Evolutionary conservation across 352 stramenopile species (phyloP).

Genomic region (Lagenidium giganteum): DNA sequence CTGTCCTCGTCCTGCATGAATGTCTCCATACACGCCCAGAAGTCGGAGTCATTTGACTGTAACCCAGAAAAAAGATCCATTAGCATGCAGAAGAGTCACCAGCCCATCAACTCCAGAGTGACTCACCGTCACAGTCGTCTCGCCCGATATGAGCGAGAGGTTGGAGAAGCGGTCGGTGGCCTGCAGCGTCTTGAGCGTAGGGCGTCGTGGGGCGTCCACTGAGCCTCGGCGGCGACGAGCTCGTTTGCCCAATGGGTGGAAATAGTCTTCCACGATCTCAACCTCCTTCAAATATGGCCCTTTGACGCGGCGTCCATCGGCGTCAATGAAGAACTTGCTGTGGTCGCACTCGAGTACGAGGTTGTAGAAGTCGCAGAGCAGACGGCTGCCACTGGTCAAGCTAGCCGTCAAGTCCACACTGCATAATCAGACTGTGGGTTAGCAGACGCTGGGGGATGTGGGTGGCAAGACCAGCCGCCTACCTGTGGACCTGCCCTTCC

Average conservation of each 20-base stretch:
- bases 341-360: conserved; percentile 69
- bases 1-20: conserved; percentile 3
- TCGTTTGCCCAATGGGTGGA: conserved; percentile 18
- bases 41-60: neutral
- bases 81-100: conserved; percentile 17
- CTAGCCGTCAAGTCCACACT: conserved; percentile 20
- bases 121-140: conserved; percentile 11
- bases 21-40: neutral
- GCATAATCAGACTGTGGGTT: conserved; percentile 3
- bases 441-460: no score
- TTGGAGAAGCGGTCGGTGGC: conserved; percentile 14
- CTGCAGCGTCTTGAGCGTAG: neutral
- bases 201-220: neutral
- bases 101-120: no score
- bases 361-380: conserved; percentile 81
- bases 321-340: conserved; percentile 59
- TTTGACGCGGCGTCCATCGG: conserved; percentile 42
- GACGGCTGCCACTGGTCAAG: conserved; percentile 58
- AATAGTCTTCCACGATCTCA: conserved; percentile 60
- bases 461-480: no score
- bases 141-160: conserved; percentile 20
- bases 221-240: conserved; percentile 13
- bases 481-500: conserved; percentile 6
- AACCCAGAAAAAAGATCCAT: conserved; percentile 5
- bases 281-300: conserved; percentile 45